phyloP scores from a whole-genome alignment of 345 rosid species.

The Euphorbia lathyris region DNA sequence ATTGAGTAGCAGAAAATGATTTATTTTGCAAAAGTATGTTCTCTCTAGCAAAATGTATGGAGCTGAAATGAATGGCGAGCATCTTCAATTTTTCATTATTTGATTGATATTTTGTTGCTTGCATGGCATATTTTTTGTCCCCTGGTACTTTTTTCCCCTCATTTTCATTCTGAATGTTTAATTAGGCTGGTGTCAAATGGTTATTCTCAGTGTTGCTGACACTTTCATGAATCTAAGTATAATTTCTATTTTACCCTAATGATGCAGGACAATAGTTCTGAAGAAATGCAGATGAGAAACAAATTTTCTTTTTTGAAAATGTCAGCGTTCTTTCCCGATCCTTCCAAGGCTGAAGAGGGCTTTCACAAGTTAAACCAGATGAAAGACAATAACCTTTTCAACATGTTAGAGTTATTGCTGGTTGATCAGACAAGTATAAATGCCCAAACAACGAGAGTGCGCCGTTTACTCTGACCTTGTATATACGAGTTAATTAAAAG shows the following conservation, averaged over 20 bases:
- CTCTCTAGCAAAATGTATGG: background rate
- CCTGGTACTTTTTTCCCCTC: background rate
- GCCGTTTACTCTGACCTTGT: constrained; percentile 23
- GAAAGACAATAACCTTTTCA: constrained; percentile 59
- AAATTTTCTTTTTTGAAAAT: constrained; percentile 51
- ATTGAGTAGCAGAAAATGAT: background rate
- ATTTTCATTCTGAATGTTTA: background rate
- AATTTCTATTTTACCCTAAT: background rate
- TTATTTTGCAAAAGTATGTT: background rate
- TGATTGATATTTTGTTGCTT: background rate
- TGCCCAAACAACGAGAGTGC: constrained; percentile 45
- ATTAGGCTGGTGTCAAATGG: background rate
- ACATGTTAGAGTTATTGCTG: constrained; percentile 49
- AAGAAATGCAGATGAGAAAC: constrained; percentile 46
- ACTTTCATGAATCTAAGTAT: no score
- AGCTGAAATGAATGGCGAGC: background rate
- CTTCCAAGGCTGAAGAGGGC: constrained; percentile 65
- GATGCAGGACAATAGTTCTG: constrained; percentile 50
- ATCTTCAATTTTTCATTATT: background rate
- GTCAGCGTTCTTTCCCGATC: constrained; percentile 76
- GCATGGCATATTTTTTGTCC: background rate
- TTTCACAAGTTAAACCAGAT: constrained; percentile 60
- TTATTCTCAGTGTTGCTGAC: no score
- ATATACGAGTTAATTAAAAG: constrained; percentile 6
- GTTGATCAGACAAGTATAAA: constrained; percentile 38